Evolutionary conservation across 192 early-diverging fungal genomes (phyloP).

Genomic region (Linnemannia elongata): DNA sequence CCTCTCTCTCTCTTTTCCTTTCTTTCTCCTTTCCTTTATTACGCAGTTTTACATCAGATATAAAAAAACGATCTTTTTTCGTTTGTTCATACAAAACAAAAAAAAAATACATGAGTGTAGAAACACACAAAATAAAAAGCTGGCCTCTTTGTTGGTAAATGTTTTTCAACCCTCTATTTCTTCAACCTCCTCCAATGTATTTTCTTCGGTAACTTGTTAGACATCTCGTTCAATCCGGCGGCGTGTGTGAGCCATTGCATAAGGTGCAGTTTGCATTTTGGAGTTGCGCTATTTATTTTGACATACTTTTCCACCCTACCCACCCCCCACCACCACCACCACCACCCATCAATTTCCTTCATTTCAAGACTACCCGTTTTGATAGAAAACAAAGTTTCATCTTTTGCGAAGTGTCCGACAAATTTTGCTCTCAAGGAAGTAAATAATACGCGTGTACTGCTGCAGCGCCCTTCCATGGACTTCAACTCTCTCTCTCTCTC

Average conservation of each 20-base stretch:
- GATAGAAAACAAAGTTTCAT: background rate
- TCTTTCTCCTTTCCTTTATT: background rate
- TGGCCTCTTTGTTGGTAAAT: constrained; percentile 5
- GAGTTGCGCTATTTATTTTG: background rate
- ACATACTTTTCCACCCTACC: background rate
- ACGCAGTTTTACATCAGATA: background rate
- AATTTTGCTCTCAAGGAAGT: background rate
- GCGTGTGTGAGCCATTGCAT: background rate
- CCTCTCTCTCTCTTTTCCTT: background rate
- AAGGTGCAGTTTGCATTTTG: too few relatives aligned
- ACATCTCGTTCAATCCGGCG: background rate
- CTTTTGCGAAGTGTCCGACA: too few relatives aligned
- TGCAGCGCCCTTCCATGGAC: background rate
- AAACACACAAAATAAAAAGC: background rate
- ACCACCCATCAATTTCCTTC: background rate
- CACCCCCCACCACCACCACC: background rate
- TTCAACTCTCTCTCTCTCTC: too few relatives aligned
- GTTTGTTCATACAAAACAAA: background rate
- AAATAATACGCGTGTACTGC: background rate
- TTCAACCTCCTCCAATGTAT: background rate
- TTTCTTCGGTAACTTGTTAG: background rate
- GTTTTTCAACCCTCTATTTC: background rate
- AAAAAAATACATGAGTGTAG: background rate
- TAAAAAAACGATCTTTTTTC: background rate
- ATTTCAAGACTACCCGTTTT: background rate